Percentiles rank a stretch among this genome's conserved stretches.
Evolutionary conservation across 441 rosid species (phyloP).

Genomic region (Erysimum cheiri): DNA sequence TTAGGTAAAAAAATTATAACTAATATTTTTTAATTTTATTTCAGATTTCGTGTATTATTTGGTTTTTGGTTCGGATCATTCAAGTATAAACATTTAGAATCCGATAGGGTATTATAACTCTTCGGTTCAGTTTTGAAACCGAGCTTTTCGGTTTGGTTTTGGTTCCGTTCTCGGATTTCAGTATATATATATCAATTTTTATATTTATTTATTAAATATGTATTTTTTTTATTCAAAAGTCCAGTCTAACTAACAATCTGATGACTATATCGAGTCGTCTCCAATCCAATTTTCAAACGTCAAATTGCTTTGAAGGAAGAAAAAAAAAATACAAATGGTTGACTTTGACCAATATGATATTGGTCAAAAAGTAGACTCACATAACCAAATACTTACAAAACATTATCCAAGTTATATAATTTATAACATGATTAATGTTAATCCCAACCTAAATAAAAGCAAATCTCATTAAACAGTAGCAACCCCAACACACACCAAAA

Average conservation of each 20-base stretch:
- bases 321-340: constrained; percentile 1
- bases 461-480: constrained; percentile 15
- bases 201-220: no score
- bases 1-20: no score
- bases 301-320: neutral
- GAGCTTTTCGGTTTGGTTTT: no score
- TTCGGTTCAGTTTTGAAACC: no score
- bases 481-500: constrained; percentile 1
- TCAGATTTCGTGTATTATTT: no score
- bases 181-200: no score
- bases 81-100: no score
- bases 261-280: neutral
- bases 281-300: neutral
- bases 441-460: neutral
- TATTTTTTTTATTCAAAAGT: no score
- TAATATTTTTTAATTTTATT: no score
- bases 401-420: neutral
- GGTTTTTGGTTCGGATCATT: no score
- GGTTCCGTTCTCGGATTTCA: no score
- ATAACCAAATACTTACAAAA: neutral
- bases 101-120: no score
- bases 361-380: constrained; percentile 1
- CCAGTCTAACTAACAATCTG: neutral
- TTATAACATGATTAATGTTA: neutral
- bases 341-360: neutral